Evolutionary conservation across 495 filamentous ascomycete genomes (phyloP).

Genomic region (Barbatosphaeria neglecta): DNA sequence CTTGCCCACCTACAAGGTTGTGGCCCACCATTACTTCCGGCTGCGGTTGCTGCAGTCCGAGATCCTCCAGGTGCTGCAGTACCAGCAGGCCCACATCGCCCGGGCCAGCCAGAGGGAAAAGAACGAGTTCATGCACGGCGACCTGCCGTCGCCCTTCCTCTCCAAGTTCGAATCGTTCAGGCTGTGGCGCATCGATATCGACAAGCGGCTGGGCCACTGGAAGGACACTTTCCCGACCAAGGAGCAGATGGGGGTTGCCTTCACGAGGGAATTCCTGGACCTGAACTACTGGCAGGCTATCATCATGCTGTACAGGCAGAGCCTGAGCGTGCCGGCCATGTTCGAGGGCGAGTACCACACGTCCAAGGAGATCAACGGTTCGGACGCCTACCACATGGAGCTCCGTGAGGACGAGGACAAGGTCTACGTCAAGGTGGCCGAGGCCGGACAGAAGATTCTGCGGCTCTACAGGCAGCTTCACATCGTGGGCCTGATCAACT

Average conservation of each 20-base stretch:
- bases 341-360: slow-evolving; percentile 69
- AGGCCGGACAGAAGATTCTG: slow-evolving; percentile 86
- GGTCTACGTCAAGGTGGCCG: slow-evolving; percentile 85
- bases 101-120: slow-evolving; percentile 40
- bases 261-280: slow-evolving; percentile 77
- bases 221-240: slow-evolving; percentile 68
- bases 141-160: slow-evolving; percentile 75
- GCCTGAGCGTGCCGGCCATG: slow-evolving; percentile 72
- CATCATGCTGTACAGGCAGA: slow-evolving; percentile 91
- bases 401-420: slow-evolving; percentile 75
- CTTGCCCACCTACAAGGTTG: slow-evolving; percentile 70
- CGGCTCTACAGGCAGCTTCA: slow-evolving; percentile 86
- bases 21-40: slow-evolving; percentile 84
- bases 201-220: slow-evolving; percentile 75
- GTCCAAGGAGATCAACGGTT: slow-evolving; percentile 43
- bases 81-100: slow-evolving; percentile 64
- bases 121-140: slow-evolving; percentile 65
- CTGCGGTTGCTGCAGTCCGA: slow-evolving; percentile 89
- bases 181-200: slow-evolving; percentile 80
- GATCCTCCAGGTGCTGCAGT: slow-evolving; percentile 86
- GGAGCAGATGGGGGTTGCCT: slow-evolving; percentile 70
- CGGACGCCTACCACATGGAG: slow-evolving; percentile 34
- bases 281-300: slow-evolving; percentile 98
- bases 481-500: slow-evolving; percentile 79
- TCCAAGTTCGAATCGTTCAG: slow-evolving; percentile 74